Conservation (phyloP, 495 filamentous ascomycete species). For the Penicillium paradoxum region DNA sequence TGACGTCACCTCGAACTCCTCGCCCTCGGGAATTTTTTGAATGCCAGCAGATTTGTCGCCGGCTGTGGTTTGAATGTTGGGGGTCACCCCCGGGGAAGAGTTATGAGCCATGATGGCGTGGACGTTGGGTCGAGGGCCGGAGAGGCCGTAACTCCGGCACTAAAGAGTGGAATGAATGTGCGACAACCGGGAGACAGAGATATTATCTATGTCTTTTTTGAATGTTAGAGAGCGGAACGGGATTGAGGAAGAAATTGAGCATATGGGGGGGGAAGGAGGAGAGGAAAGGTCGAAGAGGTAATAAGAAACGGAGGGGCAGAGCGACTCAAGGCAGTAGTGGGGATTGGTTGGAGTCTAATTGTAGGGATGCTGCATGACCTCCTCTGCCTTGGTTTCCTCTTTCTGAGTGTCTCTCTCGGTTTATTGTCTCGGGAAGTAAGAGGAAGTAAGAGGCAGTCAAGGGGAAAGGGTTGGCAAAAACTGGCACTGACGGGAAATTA, state of each 20-base stretch:
- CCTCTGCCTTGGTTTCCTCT: background rate
- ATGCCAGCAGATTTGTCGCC: constrained; percentile 32
- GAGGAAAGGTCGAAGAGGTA: background rate
- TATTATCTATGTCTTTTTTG: background rate
- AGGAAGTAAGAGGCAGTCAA: background rate
- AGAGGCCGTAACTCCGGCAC: constrained; percentile 31
- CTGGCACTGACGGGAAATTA: background rate
- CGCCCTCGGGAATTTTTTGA: constrained; percentile 54
- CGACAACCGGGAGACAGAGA: constrained; percentile 12
- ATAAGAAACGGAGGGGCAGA: constrained; percentile 7
- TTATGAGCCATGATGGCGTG: constrained; percentile 48
- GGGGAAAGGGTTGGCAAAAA: too few species aligned
- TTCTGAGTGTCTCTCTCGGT: background rate
- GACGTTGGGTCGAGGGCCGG: constrained; percentile 24
- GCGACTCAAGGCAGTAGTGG: constrained; percentile 13
- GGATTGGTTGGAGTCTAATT: constrained; percentile 23
- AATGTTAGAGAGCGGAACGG: constrained; percentile 14
- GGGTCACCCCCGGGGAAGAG: constrained; percentile 54
- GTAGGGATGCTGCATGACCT: constrained; percentile 13
- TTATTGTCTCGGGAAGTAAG: background rate
- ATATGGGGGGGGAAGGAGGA: too few species aligned
- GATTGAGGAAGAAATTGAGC: background rate
- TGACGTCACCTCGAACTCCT: constrained; percentile 60
- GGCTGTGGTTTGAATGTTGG: constrained; percentile 43
- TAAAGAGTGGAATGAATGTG: constrained; percentile 17